Evolutionary conservation across 108 stramenopile species (phyloP).

Genomic region (Skeletonema potamos): DNA sequence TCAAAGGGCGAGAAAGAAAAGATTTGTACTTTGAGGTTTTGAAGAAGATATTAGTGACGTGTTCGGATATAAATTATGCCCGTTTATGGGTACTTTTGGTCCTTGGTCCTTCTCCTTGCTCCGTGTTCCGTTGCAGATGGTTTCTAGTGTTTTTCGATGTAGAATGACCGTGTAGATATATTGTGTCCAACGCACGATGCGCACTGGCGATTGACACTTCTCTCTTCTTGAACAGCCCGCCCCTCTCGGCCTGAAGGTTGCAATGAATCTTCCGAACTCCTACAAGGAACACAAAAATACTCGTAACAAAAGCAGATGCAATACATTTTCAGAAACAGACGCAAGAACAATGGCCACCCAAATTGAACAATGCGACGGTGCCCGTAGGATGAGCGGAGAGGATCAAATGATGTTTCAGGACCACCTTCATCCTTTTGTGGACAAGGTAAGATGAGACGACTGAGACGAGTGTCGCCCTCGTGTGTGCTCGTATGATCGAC

Average conservation of each 20-base stretch:
- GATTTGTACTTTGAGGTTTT: too few species aligned
- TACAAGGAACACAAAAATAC: background rate
- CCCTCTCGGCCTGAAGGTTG: too few species aligned
- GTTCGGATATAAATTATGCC: too few species aligned
- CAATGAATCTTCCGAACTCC: background rate
- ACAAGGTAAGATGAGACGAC: slow-evolving; percentile 23
- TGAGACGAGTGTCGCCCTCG: background rate
- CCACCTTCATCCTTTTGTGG: slow-evolving; percentile 22
- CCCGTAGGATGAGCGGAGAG: slow-evolving; percentile 37
- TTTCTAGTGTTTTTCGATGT: too few species aligned
- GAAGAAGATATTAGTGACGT: too few species aligned
- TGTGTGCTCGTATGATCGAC: background rate
- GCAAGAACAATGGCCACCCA: background rate
- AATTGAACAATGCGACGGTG: slow-evolving; percentile 4
- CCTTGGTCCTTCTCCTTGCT: too few species aligned
- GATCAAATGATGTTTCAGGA: slow-evolving; percentile 46
- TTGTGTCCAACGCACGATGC: too few species aligned
- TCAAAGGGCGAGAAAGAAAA: background rate
- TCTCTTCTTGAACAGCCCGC: background rate
- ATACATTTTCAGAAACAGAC: background rate
- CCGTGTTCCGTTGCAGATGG: too few species aligned
- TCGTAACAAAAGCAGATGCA: background rate
- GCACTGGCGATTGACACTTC: too few species aligned
- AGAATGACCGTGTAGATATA: too few species aligned
- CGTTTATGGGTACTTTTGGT: too few species aligned